phyloP scores from a whole-genome alignment of 2,329 filamentous ascomycete species.

The Ramichloridium luteum region DNA sequence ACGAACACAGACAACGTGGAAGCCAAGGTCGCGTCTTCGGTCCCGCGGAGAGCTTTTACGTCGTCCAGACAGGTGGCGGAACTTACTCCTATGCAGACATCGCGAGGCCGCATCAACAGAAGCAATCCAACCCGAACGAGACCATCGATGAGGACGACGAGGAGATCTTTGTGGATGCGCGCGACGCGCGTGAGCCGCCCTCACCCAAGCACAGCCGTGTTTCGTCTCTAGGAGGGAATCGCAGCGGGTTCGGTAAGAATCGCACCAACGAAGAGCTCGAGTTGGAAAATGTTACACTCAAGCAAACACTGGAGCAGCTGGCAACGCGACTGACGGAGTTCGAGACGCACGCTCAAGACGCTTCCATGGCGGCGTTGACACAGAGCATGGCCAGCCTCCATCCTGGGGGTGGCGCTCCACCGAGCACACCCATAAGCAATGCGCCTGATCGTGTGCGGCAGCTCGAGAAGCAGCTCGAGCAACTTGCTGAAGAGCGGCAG shows the following conservation, averaged over 20 bases:
- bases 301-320: conserved; percentile 73
- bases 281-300: conserved; percentile 76
- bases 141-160: conserved; percentile 44
- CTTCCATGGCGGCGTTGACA: conserved; percentile 58
- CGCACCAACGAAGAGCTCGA: conserved; percentile 80
- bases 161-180: conserved; percentile 83
- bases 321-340: conserved; percentile 83
- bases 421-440: conserved; percentile 22
- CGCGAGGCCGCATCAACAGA: conserved; percentile 28
- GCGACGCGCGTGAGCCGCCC: conserved; percentile 47
- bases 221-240: conserved; percentile 30
- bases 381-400: conserved; percentile 55
- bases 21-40: conserved; percentile 42
- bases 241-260: conserved; percentile 26
- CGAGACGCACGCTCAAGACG: conserved; percentile 82
- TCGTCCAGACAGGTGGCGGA: conserved; percentile 82
- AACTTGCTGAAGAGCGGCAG: conserved; percentile 47
- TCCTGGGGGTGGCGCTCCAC: conserved; percentile 9
- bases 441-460: conserved; percentile 33
- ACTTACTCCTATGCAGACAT: conserved; percentile 92
- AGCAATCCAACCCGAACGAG: conserved; percentile 33
- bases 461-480: conserved; percentile 53
- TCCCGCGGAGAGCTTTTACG: conserved; percentile 67
- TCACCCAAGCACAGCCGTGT: conserved; percentile 28
- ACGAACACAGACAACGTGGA: conserved; percentile 38